Evolutionary conservation across 2,329 filamentous ascomycete genomes (phyloP), one percentile per base, ranked within the genome.

Genomic region (Neonectria ditissima): DNA sequence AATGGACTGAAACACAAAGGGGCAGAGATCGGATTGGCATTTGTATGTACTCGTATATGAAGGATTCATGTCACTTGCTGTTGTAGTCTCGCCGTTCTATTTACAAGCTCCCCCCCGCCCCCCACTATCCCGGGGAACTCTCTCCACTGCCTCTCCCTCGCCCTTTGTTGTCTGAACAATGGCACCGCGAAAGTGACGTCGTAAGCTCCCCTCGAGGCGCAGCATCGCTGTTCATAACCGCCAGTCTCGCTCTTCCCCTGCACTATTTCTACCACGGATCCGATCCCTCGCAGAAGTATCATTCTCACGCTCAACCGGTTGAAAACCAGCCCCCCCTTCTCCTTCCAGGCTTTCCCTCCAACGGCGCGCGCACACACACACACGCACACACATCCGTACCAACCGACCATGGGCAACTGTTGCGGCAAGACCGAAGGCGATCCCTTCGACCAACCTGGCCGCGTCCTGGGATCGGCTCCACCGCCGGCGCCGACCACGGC

Each of bases 391-490:
- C n/a, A n/a, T n/a, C n/a, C n/a, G n/a, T n/a, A n/a, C n/a, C n/a
- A n/a, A 32, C 39, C 22, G 45, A 59, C 63, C 68, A 97, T 97
- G 94, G 94, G 94, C 63, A 95, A 93, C 78, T 86, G 93, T 80
- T 97, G 92, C 82, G 92, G 93, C 76, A 94, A 93, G 78, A 85
- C 92, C 89, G 78, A 87, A 32, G 81, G 87, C 66, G 89, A 92
- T 71, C 83, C 87, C 78, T 96, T 94, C 81, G 80, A 87, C 55
- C 87, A 87, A 57, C 90, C 91, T 52, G 93, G 93, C 63, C 91
- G 92, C 57, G 86, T 89, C 39, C 84, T 97, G 58, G 91, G 88
- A 69, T 83, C 89, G 39, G 82, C 74, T 26, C 71, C 73, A 16
- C 83, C 74, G 78, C 78, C 81, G 66, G 83, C 76, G 69, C 82